These are phyloP conservation scores for Davidsoniella eucalypti DNA, from an alignment of 2,329 filamentous ascomycete species.

Conservation along the genomic window DNA sequence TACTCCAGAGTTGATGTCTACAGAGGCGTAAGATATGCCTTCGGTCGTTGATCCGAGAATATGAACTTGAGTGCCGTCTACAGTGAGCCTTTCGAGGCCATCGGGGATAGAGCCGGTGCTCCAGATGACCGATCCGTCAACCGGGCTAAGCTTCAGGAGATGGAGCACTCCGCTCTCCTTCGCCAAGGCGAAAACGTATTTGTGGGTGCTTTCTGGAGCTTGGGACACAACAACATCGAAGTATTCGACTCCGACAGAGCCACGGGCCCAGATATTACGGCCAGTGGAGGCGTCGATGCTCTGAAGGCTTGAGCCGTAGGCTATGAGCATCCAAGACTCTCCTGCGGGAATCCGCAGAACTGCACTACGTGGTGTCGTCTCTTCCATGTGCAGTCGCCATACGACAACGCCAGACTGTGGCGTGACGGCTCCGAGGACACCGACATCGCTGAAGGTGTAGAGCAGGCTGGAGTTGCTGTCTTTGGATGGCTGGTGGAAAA, in stretches of 20 bases:
- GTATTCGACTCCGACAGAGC: slow-evolving; percentile 40
- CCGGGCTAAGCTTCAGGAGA: slow-evolving; percentile 31
- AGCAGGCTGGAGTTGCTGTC: slow-evolving; percentile 76
- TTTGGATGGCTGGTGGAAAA: slow-evolving; percentile 78
- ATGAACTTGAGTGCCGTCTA: not conserved
- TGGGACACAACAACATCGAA: slow-evolving; percentile 67
- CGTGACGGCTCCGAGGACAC: slow-evolving; percentile 74
- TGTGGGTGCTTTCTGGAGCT: slow-evolving; percentile 38
- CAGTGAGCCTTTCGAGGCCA: not conserved
- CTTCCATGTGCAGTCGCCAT: slow-evolving; percentile 64
- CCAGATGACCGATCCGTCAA: slow-evolving; percentile 62
- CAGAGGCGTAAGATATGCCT: not conserved
- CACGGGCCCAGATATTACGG: slow-evolving; percentile 56
- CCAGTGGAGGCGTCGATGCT: slow-evolving; percentile 77
- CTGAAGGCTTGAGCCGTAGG: slow-evolving; percentile 50
- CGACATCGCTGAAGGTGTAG: slow-evolving; percentile 76
- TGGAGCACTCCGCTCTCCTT: slow-evolving; percentile 30
- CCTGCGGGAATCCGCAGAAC: slow-evolving; percentile 59
- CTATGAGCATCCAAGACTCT: slow-evolving; percentile 62
- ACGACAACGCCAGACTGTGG: slow-evolving; percentile 69
- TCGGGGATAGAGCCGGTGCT: slow-evolving; percentile 17
- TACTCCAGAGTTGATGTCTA: too few species aligned
- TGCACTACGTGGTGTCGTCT: slow-evolving; percentile 29
- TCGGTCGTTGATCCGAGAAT: not conserved
- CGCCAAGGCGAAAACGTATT: slow-evolving; percentile 57